Evolutionary conservation across 2,329 filamentous ascomycete species (phyloP), one percentile per base, ranked within the genome.

Genomic region (Drechslera avenae): DNA sequence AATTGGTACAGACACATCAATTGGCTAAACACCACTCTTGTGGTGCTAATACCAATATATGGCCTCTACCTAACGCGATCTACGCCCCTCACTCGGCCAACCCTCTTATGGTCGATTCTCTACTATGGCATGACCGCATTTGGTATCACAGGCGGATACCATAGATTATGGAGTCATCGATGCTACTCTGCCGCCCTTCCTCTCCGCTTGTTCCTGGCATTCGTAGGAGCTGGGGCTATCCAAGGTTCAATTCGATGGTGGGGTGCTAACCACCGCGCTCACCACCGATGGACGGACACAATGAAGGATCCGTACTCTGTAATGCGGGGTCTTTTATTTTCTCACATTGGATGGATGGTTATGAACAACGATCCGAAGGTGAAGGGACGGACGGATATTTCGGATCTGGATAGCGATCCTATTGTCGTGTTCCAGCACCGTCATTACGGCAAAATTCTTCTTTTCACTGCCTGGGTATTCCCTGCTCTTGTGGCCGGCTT

Each of bases 1-100:
- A 96, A 96, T 79, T 93, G 89, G 89, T 85, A 91, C 77, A 87
- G 91, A 76, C 91, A 96, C 71, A 83, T 96, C 78, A 91, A 96
- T 81, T 96, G 91, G 91, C 82, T 96, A 60, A 96, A 94, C 75
- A 86, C 89, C 49, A 83, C 80, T 54, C 84, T 96, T 73, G 92
- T 96, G 70, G 74, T 95, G 60, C 78, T 87, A 51, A 81, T 96
- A 32, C 91, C 91, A 34, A 53, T 90, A 31, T 79, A 83, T 48
- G 91, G 91, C 53, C 82, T 89, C 68, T 76, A 92, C 63, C 83
- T 86, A 46, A 81, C 91, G 48, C 86, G 88, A 75, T 95, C 86
- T 84, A 87, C 90, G 34, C 89, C 90, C 41, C 77, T 93, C 36
- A 82, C 84, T 36, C 74, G 80, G 54, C 85, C 90, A 75, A 94